phyloP scores from a whole-genome alignment of 441 rosid species.

The Theobroma grandiflorum region DNA sequence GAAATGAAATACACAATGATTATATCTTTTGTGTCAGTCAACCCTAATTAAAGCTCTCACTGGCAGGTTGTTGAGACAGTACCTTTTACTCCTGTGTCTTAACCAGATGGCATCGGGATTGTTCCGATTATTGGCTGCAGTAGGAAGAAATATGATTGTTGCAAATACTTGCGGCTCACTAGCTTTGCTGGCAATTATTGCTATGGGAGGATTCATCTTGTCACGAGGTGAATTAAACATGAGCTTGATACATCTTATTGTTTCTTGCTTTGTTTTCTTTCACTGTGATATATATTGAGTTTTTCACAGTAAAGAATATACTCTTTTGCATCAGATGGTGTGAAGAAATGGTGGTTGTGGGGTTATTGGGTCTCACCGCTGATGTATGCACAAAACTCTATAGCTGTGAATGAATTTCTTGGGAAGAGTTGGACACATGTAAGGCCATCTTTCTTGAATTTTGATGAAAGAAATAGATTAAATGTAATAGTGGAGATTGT shows the following conservation, averaged over 20 bases:
- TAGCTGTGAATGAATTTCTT: constrained; percentile 64
- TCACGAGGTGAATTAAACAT: constrained; percentile 46
- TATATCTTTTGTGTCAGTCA: not conserved
- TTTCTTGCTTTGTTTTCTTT: not conserved
- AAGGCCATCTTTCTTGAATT: constrained; percentile 16
- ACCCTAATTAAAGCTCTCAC: constrained; percentile 9
- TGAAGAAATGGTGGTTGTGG: constrained; percentile 73
- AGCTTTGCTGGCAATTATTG: constrained; percentile 46
- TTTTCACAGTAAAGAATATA: constrained; percentile 23
- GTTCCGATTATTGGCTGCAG: constrained; percentile 55
- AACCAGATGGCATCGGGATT: constrained; percentile 66
- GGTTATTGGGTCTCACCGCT: constrained; percentile 70
- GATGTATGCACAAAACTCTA: constrained; percentile 65
- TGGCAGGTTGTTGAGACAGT: constrained; percentile 66
- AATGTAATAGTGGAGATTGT: not conserved
- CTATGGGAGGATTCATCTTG: constrained; percentile 69
- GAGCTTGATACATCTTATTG: not conserved
- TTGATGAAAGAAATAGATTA: not conserved
- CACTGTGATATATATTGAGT: constrained; percentile 29
- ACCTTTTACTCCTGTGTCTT: constrained; percentile 46
- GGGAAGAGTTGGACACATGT: constrained; percentile 65
- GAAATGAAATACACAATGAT: not conserved
- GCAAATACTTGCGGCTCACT: constrained; percentile 64
- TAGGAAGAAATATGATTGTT: constrained; percentile 66
- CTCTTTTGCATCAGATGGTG: constrained; percentile 43